These are phyloP conservation scores for Aspergillus sp. DNA, from an alignment of 2,329 filamentous ascomycete species.

Conservation along the genomic window DNA sequence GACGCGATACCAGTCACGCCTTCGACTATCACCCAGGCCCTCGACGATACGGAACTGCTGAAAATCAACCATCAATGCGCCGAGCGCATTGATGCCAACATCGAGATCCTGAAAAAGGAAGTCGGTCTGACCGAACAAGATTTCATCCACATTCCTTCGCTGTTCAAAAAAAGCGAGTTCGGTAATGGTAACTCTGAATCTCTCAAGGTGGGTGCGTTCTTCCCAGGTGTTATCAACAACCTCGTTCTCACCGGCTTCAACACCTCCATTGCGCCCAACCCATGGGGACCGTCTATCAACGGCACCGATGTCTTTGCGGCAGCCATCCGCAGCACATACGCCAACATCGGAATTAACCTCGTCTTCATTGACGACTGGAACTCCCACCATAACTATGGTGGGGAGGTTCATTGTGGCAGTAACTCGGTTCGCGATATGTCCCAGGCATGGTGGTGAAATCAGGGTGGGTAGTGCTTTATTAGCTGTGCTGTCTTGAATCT, in stretches of 20 bases:
- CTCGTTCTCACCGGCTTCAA: conserved; percentile 14
- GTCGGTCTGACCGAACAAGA: neutral
- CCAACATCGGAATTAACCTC: conserved; percentile 13
- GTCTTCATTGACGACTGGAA: conserved; percentile 21
- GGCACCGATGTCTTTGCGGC: conserved; percentile 18
- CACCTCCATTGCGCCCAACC: conserved; percentile 14
- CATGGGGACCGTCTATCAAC: conserved; percentile 20
- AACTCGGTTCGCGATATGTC: conserved; percentile 16
- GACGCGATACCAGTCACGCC: neutral
- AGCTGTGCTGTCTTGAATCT: too few species aligned
- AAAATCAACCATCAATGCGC: neutral
- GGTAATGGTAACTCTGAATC: neutral
- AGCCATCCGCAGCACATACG: conserved; percentile 11
- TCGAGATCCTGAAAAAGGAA: neutral
- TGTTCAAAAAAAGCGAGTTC: neutral
- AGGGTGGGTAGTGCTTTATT: too few species aligned
- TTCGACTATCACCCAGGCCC: neutral
- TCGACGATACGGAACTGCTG: neutral
- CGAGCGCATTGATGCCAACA: neutral
- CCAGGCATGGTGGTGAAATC: conserved; percentile 5
- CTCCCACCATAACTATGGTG: conserved; percentile 19
- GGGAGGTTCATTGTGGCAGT: conserved; percentile 24
- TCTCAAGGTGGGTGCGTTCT: neutral
- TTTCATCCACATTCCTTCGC: neutral
- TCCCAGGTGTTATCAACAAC: conserved; percentile 7